Conservation (phyloP, 2,329 filamentous ascomycete species). For the Neopestalotiopsis sp. region DNA sequence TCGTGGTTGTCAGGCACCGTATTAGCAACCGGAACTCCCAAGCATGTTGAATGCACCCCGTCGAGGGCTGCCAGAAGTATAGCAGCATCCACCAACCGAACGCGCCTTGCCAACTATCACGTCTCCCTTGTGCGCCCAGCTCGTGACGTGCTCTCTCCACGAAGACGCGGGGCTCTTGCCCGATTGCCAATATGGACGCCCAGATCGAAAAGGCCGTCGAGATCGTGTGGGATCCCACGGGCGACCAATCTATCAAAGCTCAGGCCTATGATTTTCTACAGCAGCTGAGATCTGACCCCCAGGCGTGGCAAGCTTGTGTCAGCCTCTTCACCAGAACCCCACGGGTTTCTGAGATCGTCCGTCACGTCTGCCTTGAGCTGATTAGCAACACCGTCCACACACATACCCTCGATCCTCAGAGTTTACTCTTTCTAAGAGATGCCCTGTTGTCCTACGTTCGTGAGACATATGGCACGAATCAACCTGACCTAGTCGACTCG, state of each 20-base stretch:
- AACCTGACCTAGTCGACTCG: conserved; percentile 69
- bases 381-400: conserved; percentile 90
- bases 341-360: conserved; percentile 79
- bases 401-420: conserved; percentile 75
- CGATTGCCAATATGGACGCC: conserved; percentile 14
- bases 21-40: conserved; percentile 13
- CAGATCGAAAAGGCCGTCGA: conserved; percentile 95
- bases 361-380: conserved; percentile 88
- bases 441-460: conserved; percentile 82
- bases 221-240: conserved; percentile 85
- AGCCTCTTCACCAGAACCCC: conserved; percentile 82
- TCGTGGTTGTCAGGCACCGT: conserved; percentile 19
- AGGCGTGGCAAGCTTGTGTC: conserved; percentile 90
- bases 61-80: conserved; percentile 48
- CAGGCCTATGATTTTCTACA: conserved; percentile 84
- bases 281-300: conserved; percentile 80
- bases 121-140: background rate
- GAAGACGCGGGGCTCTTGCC: conserved; percentile 14
- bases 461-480: conserved; percentile 70
- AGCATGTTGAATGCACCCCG: conserved; percentile 49
- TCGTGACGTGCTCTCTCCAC: conserved; percentile 11
- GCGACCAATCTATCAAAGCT: conserved; percentile 75
- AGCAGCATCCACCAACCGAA: conserved; percentile 41
- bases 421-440: conserved; percentile 78
- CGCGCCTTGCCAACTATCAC: conserved; percentile 21